Evolutionary conservation across 2,329 filamentous ascomycete genomes (phyloP).

Genomic region (Colletotrichum falcatum): DNA sequence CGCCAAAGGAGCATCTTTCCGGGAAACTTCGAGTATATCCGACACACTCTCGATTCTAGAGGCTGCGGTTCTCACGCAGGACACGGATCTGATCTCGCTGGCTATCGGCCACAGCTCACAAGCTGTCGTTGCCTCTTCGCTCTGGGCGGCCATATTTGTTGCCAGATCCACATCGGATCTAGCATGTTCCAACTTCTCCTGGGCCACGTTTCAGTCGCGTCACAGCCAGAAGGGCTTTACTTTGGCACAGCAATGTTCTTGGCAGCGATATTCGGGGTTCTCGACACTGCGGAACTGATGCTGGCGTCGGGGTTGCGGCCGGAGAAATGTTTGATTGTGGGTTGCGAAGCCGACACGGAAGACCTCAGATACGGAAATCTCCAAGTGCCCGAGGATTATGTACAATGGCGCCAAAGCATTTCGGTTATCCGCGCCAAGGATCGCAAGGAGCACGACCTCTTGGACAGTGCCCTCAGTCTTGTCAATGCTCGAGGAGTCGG

Average conservation of each 20-base stretch:
- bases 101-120: not conserved
- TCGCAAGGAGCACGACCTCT: not conserved
- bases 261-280: not conserved
- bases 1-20: not conserved
- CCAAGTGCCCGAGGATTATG: not conserved
- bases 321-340: not conserved
- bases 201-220: not conserved
- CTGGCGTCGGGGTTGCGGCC: not conserved
- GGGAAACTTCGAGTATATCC: not conserved
- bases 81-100: not conserved
- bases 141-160: not conserved
- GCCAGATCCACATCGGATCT: not conserved
- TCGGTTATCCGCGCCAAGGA: too few relatives aligned
- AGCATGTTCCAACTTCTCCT: not conserved
- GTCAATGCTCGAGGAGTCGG: not conserved
- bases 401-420: not conserved
- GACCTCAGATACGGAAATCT: rapidly evolving
- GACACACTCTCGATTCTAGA: not conserved
- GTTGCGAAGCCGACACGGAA: rapidly evolving
- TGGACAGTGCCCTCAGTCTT: not conserved
- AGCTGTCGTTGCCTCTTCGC: not conserved
- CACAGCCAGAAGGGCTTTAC: not conserved
- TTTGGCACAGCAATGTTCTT: not conserved
- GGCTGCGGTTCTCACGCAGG: not conserved
- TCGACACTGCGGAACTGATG: not conserved